A percentile compares a stretch with the other conserved stretches of the same genome.
These are phyloP conservation scores for Nakaseomyces bracarensis DNA, from an alignment of 1,139 yeast genomes.

Conservation along the genomic window DNA sequence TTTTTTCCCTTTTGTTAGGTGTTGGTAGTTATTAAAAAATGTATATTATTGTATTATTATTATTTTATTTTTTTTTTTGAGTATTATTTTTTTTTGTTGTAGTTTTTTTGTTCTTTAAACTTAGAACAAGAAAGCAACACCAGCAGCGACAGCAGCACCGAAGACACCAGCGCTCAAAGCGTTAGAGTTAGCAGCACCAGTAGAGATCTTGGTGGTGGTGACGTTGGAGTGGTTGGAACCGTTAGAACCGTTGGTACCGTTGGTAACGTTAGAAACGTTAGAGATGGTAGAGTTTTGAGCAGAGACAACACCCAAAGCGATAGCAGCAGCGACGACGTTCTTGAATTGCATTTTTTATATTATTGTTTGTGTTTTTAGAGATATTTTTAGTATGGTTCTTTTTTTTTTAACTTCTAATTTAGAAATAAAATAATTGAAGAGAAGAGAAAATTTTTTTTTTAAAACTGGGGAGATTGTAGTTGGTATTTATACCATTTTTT, in stretches of 20 bases:
- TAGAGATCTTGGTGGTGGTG: slow-evolving; percentile 34
- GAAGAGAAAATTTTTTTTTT: background rate
- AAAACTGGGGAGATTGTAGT: background rate
- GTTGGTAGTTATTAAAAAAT: too few species aligned
- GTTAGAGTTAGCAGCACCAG: slow-evolving; percentile 49
- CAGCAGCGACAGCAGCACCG: slow-evolving; percentile 71
- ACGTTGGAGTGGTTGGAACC: slow-evolving; percentile 21
- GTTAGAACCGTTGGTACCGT: slow-evolving; percentile 35
- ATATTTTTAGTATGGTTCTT: background rate
- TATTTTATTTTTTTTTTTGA: background rate
- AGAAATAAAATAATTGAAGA: background rate
- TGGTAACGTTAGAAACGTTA: too few species aligned
- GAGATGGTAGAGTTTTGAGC: slow-evolving; percentile 30
- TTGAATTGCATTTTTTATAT: slow-evolving; percentile 52
- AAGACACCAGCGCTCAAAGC: slow-evolving; percentile 52
- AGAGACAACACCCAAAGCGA: slow-evolving; percentile 32
- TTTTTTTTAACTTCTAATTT: background rate
- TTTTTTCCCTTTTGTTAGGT: too few species aligned
- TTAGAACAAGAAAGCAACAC: slow-evolving; percentile 61
- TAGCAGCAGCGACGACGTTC: slow-evolving; percentile 38
- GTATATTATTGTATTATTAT: background rate
- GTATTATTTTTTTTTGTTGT: slow-evolving; percentile 3
- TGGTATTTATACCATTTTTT: too few species aligned
- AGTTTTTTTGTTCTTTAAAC: slow-evolving; percentile 3
- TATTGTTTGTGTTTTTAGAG: background rate